Evolutionary conservation across 2,329 filamentous ascomycete genomes (phyloP), one percentile per base, ranked within the genome.

Genomic region (Sporothrix protearum): DNA sequence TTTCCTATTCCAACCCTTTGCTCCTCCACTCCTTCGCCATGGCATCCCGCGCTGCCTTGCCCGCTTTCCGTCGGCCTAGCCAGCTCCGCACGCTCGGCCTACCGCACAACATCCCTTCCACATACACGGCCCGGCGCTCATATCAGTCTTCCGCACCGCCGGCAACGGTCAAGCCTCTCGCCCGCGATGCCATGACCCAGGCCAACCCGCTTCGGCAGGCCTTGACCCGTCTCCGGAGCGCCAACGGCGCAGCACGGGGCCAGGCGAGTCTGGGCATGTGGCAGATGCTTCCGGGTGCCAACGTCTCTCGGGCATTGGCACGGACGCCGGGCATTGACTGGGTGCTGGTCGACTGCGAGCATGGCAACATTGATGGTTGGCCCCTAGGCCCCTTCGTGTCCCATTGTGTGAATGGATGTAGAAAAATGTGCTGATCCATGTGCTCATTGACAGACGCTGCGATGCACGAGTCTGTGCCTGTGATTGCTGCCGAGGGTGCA

Each of bases 201-300:
- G 81, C 83, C 67, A 87, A 86, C 76, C 81, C 80, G 71, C 77
- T 89, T 73, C 84, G 82, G 76, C 81, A 81, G 71, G 82, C 82
- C n/a, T 84, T 89, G 72, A 76, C 79, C 30, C 81, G 84, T 73
- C 83, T 81, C 68, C 30, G 45, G 6, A 63, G 33, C 45, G 42
- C 39, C n/a, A 53, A 42, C 63, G 25, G 30, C 19, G 8, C 25
- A 5, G 82, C 79, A 68, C 79, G 80, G 30, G 45, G 59, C 3
- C 59, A 42, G 45, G 55, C 72, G 6, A 84, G 85, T 66, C 81
- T 88, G 75, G 88, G 88, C 3, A 82, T 86, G 69, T 90, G 87
- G 88, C 88, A 90, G 80, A 88, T 88, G 82, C 79, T 90, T 70
- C 88, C 88, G 0, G 86, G 87, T 0, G 82, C 84, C 59, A 89